These are phyloP conservation scores for Hirsutella minnesotensis DNA, from an alignment of 2,329 filamentous ascomycete genomes.

Conservation along the genomic window DNA sequence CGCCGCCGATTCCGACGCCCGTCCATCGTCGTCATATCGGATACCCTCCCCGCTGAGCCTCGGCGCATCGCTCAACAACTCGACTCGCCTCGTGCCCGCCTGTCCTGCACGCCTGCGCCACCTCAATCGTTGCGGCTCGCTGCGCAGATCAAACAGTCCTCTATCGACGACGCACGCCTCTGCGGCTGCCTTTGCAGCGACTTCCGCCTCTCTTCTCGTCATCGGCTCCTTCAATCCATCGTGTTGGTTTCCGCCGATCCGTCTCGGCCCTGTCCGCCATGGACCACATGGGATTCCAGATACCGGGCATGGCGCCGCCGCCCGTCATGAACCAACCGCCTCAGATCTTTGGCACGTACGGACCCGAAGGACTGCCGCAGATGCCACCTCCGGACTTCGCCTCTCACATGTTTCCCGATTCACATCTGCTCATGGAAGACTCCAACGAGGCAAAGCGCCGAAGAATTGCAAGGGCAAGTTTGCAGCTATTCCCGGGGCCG, in stretches of 20 bases:
- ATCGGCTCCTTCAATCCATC: background rate
- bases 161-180: too few relatives aligned
- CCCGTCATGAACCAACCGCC: slow-evolving; percentile 55
- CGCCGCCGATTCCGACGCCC: too few relatives aligned
- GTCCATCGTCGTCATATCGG: too few relatives aligned
- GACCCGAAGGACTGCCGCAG: slow-evolving; percentile 46
- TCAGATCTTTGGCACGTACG: slow-evolving; percentile 56
- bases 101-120: too few relatives aligned
- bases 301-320: slow-evolving; percentile 42
- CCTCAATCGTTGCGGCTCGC: too few relatives aligned
- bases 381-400: slow-evolving; percentile 41
- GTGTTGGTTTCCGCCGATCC: background rate
- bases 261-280: slow-evolving; percentile 8
- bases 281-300: slow-evolving; percentile 45
- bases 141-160: too few relatives aligned
- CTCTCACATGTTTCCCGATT: slow-evolving; percentile 48
- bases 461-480: slow-evolving; percentile 70
- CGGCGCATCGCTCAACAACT: too few relatives aligned
- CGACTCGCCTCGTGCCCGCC: too few relatives aligned
- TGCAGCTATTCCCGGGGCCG: too few relatives aligned
- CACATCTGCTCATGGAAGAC: slow-evolving; percentile 46
- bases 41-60: too few relatives aligned
- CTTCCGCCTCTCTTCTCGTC: background rate
- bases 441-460: slow-evolving; percentile 76
- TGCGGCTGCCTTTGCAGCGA: background rate